Base-by-base conservation (phyloP, 768 basidiomycete species). In the Lactifluus subvellereus region DNA sequence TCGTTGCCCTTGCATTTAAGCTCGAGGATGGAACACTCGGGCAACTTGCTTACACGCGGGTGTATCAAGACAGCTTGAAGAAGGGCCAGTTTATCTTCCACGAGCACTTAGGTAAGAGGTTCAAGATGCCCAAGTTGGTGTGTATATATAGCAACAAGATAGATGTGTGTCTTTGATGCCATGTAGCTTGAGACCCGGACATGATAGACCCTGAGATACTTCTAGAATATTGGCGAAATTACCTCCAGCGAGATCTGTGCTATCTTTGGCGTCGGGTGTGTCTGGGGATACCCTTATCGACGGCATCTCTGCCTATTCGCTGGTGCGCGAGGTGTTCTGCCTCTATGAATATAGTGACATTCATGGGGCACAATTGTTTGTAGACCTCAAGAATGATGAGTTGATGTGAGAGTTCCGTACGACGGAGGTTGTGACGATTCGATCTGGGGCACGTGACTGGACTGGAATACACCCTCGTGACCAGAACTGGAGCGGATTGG, bases 241-340 rank as follows among this genome's bases (percentile, higher is more conserved):
- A 94, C 93, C 0, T 94, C 96, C 33, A 97, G 97, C 61, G 97
- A 99, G 80, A 99, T 99, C 67, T 98, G 97, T 72, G 97, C 97
- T 54, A 97, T 97, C 74, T 99, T 99, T 69, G 97, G 97, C 69
- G 92, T 99, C 38, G 96, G 98, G 68, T 99, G 97, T 72, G 93
- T 27, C 27, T 27, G 27, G 27, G 27, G 27, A 27, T 27, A 27
- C 2, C 1, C 27, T 27, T 27, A 27, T 2, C 3, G 27, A 27
- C 27, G 27, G 27, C 27, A 27, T 2, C 27, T 27, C 27, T 3
- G 3, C 27, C 27, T 27, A 27, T 27, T 27, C 27, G 27, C 27
- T 27, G 27, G 27, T 27, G 27, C 27, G 27, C 27, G 27, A 27
- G 27, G 27, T 27, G 27, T 27, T 27, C 27, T 27, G 27, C 27